Evolutionary conservation across 176 grass and related monocot genomes (phyloP), one percentile per base, ranked within the genome.

Genomic region (Carex scoparia): DNA sequence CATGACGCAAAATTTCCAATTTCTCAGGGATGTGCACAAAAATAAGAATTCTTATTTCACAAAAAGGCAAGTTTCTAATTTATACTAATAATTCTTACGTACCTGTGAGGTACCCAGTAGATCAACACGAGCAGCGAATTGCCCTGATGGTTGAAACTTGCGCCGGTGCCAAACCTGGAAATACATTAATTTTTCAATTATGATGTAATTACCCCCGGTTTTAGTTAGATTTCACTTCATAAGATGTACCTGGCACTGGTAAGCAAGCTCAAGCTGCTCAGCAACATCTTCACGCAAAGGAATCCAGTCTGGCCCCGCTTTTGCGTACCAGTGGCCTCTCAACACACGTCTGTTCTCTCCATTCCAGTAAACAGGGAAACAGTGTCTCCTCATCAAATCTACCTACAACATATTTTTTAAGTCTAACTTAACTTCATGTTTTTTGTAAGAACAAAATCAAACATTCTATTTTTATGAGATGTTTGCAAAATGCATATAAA

Each of bases 361-460:
- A 85, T 91, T 92, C 96, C 96, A 98, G 85, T 98, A 98, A 32
- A 98, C 96, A 76, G 96, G 96, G 77, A 98, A 98, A 85, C 96
- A 98, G 81, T 98, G 96, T 7, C 96, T 91, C 46, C 84, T 90
- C 84, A 88, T 92, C 84, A 98, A 88, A 90, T 98, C 93, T 61
- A 94, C 96, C 96, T 98, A 85, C 62, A 90, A 58, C 10, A 79
- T 37, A 58, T 57, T 51, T 40, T 40, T 4, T 58, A 58, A 58
- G 53, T 37, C 51, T 16, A 53, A 56, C 23, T 23, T 23, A 23
- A 79, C 23, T 58, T 56, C 53, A 79, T 6, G 53, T 79, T 40
- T 23, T 23, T 70, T 74, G 31, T 32, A 16, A 73, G 70, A 11
- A 32, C 48, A 90, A 11, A 18, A 37, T 83, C 13, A 85, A 55